Evolutionary conservation across 2,329 filamentous ascomycete species (phyloP).

Genomic region (Talaromyces sp.): DNA sequence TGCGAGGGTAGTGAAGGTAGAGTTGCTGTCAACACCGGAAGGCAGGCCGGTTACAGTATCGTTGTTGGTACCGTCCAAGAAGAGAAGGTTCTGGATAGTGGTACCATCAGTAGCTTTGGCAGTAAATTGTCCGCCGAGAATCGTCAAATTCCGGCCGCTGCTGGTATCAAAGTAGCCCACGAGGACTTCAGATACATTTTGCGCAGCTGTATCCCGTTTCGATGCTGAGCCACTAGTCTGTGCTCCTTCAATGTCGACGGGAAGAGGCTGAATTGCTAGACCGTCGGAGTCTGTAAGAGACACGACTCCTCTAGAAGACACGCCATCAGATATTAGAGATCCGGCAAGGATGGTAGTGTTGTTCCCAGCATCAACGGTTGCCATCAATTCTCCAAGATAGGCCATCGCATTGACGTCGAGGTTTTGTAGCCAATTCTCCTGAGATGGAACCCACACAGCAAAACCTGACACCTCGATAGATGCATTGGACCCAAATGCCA

Average conservation of each 20-base stretch:
- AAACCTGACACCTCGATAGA: slow-evolving; percentile 67
- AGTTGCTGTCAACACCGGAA: slow-evolving; percentile 61
- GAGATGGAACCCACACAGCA: slow-evolving; percentile 86
- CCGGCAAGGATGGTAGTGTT: slow-evolving; percentile 70
- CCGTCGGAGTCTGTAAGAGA: slow-evolving; percentile 51
- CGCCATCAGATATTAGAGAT: slow-evolving; percentile 71
- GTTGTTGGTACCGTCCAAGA: slow-evolving; percentile 72
- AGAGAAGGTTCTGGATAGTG: slow-evolving; percentile 70
- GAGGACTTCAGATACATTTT: slow-evolving; percentile 63
- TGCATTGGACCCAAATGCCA: slow-evolving; percentile 60
- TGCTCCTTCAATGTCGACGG: slow-evolving; percentile 48
- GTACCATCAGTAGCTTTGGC: slow-evolving; percentile 66
- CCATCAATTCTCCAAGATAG: slow-evolving; percentile 69
- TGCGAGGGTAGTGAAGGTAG: slow-evolving; percentile 70
- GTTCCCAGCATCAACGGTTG: slow-evolving; percentile 57
- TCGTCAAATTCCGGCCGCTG: slow-evolving; percentile 71
- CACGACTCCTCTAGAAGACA: slow-evolving; percentile 69
- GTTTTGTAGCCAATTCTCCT: slow-evolving; percentile 82
- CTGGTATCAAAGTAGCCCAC: slow-evolving; percentile 73
- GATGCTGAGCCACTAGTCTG: slow-evolving; percentile 22
- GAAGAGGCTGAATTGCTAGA: slow-evolving; percentile 40
- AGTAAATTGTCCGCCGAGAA: slow-evolving; percentile 83
- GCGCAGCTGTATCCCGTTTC: slow-evolving; percentile 46
- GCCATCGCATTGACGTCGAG: slow-evolving; percentile 61
- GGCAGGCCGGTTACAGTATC: slow-evolving; percentile 66